phyloP scores from a whole-genome alignment of 148 eudicot genomes.

The Nyssa sinensis region DNA sequence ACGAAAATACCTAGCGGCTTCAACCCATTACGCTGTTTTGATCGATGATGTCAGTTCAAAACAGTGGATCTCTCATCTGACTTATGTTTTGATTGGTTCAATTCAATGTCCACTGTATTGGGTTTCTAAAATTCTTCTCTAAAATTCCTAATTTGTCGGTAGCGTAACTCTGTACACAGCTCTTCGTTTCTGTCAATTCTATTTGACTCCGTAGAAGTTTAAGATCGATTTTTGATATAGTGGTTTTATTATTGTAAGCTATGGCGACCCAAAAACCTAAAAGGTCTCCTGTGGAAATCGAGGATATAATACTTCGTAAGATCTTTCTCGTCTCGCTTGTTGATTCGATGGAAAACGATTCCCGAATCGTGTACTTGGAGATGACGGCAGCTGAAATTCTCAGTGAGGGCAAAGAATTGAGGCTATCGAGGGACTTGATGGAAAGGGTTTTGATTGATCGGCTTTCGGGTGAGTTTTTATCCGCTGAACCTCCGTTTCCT shows the following conservation, averaged over 20 bases:
- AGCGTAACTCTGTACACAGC: too few species aligned
- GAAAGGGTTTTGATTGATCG: slow-evolving; percentile 87
- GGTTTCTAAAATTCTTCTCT: too few species aligned
- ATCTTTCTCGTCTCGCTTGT: slow-evolving; percentile 62
- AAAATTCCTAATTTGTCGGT: not conserved
- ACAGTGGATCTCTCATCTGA: too few species aligned
- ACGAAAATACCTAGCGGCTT: too few species aligned
- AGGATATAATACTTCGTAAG: slow-evolving; percentile 79
- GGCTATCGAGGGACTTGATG: slow-evolving; percentile 61
- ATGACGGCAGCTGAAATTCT: slow-evolving; percentile 87
- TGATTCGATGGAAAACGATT: slow-evolving; percentile 66
- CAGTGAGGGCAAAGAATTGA: slow-evolving; percentile 74
- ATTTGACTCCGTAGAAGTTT: not conserved
- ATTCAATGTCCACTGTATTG: not conserved
- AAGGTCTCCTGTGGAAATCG: slow-evolving; percentile 68
- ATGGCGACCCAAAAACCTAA: slow-evolving; percentile 75
- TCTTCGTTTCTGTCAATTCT: too few species aligned
- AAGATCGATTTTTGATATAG: not conserved
- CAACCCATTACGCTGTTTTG: too few species aligned
- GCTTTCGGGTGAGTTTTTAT: slow-evolving; percentile 50
- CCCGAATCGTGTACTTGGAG: slow-evolving; percentile 66
- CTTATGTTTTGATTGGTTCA: too few species aligned
- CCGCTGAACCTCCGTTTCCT: slow-evolving; percentile 68
- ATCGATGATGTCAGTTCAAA: too few species aligned
- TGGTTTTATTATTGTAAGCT: not conserved